Evolutionary conservation across 1,139 yeast genomes (phyloP).

Genomic region (Hemisphaericaspora lyxosophila): DNA sequence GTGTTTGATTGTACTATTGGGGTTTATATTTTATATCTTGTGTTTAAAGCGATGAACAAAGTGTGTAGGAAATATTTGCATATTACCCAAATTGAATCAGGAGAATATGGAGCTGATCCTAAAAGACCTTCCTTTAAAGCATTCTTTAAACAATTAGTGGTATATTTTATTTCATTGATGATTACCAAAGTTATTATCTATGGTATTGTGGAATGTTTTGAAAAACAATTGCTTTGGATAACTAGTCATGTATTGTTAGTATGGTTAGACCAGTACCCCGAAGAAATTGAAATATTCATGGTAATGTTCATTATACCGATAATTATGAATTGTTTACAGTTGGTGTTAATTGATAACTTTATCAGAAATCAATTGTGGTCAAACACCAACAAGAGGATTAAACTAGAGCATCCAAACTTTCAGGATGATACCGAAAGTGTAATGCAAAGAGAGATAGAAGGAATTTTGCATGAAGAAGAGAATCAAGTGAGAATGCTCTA

Average conservation of each 20-base stretch:
- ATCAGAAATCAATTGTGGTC: constrained; percentile 54
- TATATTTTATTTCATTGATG: constrained; percentile 66
- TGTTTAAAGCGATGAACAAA: constrained; percentile 46
- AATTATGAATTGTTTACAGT: constrained; percentile 82
- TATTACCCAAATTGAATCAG: constrained; percentile 65
- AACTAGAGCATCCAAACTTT: constrained; percentile 15
- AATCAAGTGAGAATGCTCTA: background rate
- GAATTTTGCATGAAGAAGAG: constrained; percentile 10
- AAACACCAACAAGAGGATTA: constrained; percentile 22
- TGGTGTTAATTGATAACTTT: constrained; percentile 81
- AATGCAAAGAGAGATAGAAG: constrained; percentile 14
- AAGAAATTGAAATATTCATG: constrained; percentile 73
- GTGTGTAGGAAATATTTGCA: constrained; percentile 36
- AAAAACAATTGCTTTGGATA: constrained; percentile 42
- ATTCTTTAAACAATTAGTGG: constrained; percentile 68
- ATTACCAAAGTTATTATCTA: constrained; percentile 58
- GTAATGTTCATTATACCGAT: constrained; percentile 83
- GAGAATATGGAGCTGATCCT: constrained; percentile 67
- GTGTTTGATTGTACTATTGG: constrained; percentile 95
- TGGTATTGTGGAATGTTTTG: constrained; percentile 41
- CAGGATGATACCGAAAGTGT: constrained; percentile 18
- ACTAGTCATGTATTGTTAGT: constrained; percentile 53
- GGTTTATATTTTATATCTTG: constrained; percentile 70
- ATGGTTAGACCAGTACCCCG: constrained; percentile 79
- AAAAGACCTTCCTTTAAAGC: constrained; percentile 63